Evolutionary conservation across 208 protist genomes (phyloP), one percentile per base, ranked within the genome.

Genomic region (Crithidia thermophila): DNA sequence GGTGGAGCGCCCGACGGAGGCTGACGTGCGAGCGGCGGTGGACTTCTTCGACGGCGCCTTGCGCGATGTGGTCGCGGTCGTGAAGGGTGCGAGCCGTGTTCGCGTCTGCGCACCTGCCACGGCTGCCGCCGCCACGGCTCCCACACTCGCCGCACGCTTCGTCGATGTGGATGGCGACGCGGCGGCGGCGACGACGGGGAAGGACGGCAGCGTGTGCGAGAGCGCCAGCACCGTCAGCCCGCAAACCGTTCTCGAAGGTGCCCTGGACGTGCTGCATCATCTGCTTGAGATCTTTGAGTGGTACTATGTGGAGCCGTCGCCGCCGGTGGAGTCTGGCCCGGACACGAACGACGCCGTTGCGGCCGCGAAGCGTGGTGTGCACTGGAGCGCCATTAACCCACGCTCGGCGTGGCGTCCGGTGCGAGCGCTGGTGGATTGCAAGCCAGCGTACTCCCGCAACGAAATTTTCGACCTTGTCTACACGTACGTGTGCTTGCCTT

Each of bases 241-340:
- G 14, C 60, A 73, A 51, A 82, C 58, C 47, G 75, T 88, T 4
- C 36, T 91, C 23, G 64, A 75, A 20, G 81, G 79, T 3, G 58
- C 76, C 20, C 47, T 83, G 45, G 27, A 58, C 2, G 82, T 75
- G 75, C 34, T 91, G n/a, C 55, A 37, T 33, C 37, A 40, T 14
- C 51, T 91, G 21, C 47, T 79, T 7, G 31, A 57, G 16, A 75
- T 79, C 10, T 72, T 47, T 28, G 62, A 75, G 39, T 72, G 59
- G 57, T 1, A 69, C 20, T 76, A 76, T 53, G 46, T 66, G 18
- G 58, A 20, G 39, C 43, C 60, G 34, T 47, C 47, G 16, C 37
- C 67, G 14, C 16, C 53, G 1, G 20, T 27, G 23, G 31, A 28
- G 34, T 11, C 9, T 16, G 20, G 37, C 16, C 59, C n/a, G 42